A percentile compares a stretch with the other conserved stretches of the same genome.
Evolutionary conservation across 345 rosid genomes (phyloP).

Genomic region (Mercurialis annua): DNA sequence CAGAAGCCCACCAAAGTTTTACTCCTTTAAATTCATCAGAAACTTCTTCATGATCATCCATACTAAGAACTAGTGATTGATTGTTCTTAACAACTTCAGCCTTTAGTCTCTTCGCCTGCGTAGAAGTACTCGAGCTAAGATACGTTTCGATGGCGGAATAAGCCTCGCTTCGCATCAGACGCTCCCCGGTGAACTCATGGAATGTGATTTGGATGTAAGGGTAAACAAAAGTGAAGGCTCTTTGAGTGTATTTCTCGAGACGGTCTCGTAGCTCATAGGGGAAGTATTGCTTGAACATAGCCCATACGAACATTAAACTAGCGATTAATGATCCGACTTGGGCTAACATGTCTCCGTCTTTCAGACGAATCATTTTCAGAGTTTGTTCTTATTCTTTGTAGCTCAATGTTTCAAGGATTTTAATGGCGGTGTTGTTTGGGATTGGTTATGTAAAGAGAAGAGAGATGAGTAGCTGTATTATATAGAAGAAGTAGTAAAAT

Average conservation of each 20-base stretch:
- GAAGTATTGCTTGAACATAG: constrained; percentile 16
- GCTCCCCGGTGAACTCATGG: constrained; percentile 15
- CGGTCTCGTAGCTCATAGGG: constrained; percentile 6
- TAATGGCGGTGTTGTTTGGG: background rate
- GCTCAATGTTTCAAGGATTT: background rate
- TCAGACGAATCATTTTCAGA: background rate
- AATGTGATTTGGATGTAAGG: constrained; percentile 16
- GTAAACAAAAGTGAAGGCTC: constrained; percentile 6
- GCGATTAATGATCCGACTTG: constrained; percentile 10
- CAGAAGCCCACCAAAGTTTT: constrained; percentile 17
- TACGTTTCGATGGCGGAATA: constrained; percentile 14
- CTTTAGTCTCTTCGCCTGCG: constrained; percentile 13
- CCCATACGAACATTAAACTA: constrained; percentile 10
- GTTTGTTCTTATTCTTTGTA: background rate
- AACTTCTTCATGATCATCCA: constrained; percentile 19
- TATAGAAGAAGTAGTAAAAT: no score
- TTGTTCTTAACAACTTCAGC: constrained; percentile 7
- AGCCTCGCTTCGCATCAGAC: constrained; percentile 14
- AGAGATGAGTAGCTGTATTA: no score
- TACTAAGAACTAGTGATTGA: constrained; percentile 6
- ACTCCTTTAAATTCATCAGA: constrained; percentile 6
- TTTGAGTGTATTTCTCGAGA: constrained; percentile 9
- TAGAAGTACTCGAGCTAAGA: constrained; percentile 7
- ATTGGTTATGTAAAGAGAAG: background rate
- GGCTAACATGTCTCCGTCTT: constrained; percentile 3